Percentiles rank a stretch among this genome's conserved stretches.
phyloP scores from a whole-genome alignment of 2,329 filamentous ascomycete species.

The Alternaria sp. region DNA sequence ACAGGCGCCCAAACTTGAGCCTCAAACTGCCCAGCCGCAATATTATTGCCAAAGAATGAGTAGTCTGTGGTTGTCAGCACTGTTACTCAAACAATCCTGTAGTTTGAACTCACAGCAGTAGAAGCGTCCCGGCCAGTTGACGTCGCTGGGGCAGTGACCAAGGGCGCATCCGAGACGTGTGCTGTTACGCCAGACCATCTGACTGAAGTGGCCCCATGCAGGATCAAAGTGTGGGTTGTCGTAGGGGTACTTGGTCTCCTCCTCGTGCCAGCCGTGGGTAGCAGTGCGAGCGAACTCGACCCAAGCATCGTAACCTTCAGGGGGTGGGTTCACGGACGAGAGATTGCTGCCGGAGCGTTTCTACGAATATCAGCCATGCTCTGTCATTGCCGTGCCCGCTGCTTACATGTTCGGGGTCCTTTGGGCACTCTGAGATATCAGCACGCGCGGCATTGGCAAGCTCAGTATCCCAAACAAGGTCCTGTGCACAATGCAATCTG shows the following conservation, averaged over 20 bases:
- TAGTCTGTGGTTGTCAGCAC: constrained; percentile 40
- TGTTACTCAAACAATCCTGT: accelerated
- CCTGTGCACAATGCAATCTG: constrained; percentile 47
- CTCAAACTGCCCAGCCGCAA: constrained; percentile 39
- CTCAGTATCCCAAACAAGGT: constrained; percentile 43
- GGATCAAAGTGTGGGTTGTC: constrained; percentile 38
- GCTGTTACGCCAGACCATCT: constrained; percentile 52
- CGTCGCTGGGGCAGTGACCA: constrained; percentile 34
- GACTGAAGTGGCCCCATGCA: constrained; percentile 51
- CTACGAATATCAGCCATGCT: constrained; percentile 24
- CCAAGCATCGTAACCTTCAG: constrained; percentile 37
- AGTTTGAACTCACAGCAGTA: constrained; percentile 45
- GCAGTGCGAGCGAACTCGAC: constrained; percentile 40
- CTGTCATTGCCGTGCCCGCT: neutral
- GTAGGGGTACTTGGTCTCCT: constrained; percentile 48
- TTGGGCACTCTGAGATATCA: constrained; percentile 38
- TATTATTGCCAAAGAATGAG: constrained; percentile 44
- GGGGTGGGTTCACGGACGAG: constrained; percentile 36
- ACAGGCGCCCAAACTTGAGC: constrained; percentile 45
- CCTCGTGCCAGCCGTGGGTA: constrained; percentile 49
- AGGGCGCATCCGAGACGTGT: constrained; percentile 49
- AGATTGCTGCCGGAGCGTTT: constrained; percentile 47
- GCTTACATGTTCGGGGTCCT: constrained; percentile 40
- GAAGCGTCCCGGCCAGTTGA: constrained; percentile 41
- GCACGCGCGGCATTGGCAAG: constrained; percentile 38